Percentiles rank a stretch among this genome's conserved stretches.
phyloP scores from a whole-genome alignment of 352 stramenopile genomes.

The Phytopythium helicoides region DNA sequence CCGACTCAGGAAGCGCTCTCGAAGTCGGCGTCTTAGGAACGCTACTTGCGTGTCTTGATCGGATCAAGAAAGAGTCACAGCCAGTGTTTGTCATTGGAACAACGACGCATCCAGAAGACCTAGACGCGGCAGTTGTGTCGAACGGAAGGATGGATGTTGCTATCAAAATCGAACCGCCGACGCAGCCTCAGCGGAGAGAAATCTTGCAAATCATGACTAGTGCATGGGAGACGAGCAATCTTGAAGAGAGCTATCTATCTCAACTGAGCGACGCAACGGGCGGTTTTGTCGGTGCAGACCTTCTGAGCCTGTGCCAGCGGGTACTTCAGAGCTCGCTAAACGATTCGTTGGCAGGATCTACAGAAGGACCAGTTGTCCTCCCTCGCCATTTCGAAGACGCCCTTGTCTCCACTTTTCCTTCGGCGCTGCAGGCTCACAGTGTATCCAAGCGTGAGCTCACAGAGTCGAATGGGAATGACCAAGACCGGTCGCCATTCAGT shows the following conservation, averaged over 20 bases:
- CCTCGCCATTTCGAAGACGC: slow-evolving; percentile 80
- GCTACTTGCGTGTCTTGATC: slow-evolving; percentile 85
- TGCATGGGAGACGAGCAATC: slow-evolving; percentile 61
- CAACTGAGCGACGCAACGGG: slow-evolving; percentile 94
- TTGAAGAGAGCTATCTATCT: slow-evolving; percentile 70
- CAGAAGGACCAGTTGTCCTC: slow-evolving; percentile 10
- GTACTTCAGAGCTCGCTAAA: slow-evolving; percentile 64
- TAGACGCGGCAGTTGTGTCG: slow-evolving; percentile 93
- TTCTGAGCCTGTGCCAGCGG: slow-evolving; percentile 77
- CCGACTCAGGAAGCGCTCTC: slow-evolving; percentile 58
- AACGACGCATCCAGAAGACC: slow-evolving; percentile 70
- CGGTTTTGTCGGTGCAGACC: slow-evolving; percentile 91
- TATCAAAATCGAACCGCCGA: slow-evolving; percentile 94
- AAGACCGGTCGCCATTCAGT: slow-evolving; percentile 30
- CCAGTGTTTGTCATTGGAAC: slow-evolving; percentile 71
- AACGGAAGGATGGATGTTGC: slow-evolving; percentile 96
- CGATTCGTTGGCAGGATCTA: slow-evolving; percentile 13
- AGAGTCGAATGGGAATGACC: slow-evolving; percentile 23
- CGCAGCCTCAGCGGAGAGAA: slow-evolving; percentile 87
- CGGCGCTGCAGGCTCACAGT: slow-evolving; percentile 94
- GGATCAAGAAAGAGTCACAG: slow-evolving; percentile 34
- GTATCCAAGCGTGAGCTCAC: slow-evolving; percentile 75
- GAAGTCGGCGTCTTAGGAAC: slow-evolving; percentile 80
- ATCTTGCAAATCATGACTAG: slow-evolving; percentile 91
- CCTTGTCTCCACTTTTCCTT: slow-evolving; percentile 92